Evolutionary conservation across 371 early-diverging fungal genomes (phyloP).

Genomic region (Circinella minor): DNA sequence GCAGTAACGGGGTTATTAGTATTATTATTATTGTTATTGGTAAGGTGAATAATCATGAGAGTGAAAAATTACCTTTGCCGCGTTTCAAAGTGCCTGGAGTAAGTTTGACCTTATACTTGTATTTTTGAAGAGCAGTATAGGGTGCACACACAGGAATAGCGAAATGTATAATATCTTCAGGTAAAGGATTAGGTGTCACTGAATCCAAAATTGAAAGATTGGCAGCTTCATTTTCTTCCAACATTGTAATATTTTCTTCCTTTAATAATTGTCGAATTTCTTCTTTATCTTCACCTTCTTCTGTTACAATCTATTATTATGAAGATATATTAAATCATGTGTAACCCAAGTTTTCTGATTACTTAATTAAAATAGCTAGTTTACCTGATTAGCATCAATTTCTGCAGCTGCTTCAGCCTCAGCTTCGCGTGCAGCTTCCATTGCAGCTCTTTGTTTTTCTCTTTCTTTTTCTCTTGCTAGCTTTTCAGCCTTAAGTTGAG

Average conservation of each 20-base stretch:
- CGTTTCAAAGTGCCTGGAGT: conserved; percentile 96
- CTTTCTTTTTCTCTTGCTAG: conserved; percentile 20
- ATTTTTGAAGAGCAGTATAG: conserved; percentile 83
- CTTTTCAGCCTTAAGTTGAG: conserved; percentile 57
- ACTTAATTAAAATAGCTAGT: background rate
- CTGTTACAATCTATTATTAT: background rate
- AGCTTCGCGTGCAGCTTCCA: background rate
- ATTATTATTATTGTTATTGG: background rate
- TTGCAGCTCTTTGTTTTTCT: conserved; percentile 16
- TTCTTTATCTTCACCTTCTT: conserved; percentile 54
- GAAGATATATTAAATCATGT: no score
- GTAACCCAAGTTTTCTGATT: no score
- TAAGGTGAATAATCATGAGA: conserved; percentile 2
- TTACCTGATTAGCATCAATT: conserved; percentile 7
- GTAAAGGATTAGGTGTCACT: conserved; percentile 77
- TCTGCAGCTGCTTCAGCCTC: conserved; percentile 1
- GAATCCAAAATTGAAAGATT: conserved; percentile 76
- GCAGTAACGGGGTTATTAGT: background rate
- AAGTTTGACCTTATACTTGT: conserved; percentile 96
- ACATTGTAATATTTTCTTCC: conserved; percentile 74
- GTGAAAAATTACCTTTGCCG: conserved; percentile 75
- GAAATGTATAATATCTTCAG: conserved; percentile 83
- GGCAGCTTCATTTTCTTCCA: conserved; percentile 69
- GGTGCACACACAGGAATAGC: conserved; percentile 98
- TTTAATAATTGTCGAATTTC: conserved; percentile 71